These are phyloP conservation scores for Sphaerobolus stellatus DNA, from an alignment of 1,284 basidiomycete genomes.

Conservation along the genomic window DNA sequence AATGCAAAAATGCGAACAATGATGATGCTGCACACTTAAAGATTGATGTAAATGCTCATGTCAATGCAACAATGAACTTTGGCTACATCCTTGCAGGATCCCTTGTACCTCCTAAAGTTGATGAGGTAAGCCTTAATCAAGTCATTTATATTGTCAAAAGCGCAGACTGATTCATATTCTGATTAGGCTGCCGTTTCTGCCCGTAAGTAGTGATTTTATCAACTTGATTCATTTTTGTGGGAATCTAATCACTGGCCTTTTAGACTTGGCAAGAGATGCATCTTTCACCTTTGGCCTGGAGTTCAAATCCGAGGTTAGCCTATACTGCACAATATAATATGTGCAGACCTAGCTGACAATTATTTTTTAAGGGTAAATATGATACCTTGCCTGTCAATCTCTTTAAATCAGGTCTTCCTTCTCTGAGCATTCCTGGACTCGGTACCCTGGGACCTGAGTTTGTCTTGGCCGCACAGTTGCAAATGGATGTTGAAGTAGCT, in stretches of 20 bases:
- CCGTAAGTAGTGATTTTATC: not conserved
- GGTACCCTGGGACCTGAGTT: not conserved
- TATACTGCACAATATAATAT: too few species aligned
- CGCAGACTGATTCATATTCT: not conserved
- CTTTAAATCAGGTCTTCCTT: not conserved
- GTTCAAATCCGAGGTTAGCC: too few species aligned
- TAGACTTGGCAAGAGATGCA: too few species aligned
- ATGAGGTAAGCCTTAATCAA: not conserved
- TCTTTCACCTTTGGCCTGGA: too few species aligned
- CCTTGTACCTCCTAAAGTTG: not conserved
- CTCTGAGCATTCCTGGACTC: not conserved
- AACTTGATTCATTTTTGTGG: not conserved
- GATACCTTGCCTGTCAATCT: too few species aligned
- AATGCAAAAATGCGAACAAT: too few species aligned
- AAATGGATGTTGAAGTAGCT: too few species aligned
- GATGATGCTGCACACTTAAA: not conserved
- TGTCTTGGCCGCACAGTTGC: too few species aligned
- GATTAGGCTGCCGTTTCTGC: not conserved
- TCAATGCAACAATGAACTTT: not conserved
- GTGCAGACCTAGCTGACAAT: too few species aligned
- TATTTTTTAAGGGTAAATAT: too few species aligned
- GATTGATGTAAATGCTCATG: not conserved
- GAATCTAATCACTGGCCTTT: not conserved
- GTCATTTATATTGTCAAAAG: not conserved
- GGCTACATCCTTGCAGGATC: not conserved